Base-by-base conservation (phyloP, 2,329 filamentous ascomycete genomes). In the Stenocarpella maydis region DNA sequence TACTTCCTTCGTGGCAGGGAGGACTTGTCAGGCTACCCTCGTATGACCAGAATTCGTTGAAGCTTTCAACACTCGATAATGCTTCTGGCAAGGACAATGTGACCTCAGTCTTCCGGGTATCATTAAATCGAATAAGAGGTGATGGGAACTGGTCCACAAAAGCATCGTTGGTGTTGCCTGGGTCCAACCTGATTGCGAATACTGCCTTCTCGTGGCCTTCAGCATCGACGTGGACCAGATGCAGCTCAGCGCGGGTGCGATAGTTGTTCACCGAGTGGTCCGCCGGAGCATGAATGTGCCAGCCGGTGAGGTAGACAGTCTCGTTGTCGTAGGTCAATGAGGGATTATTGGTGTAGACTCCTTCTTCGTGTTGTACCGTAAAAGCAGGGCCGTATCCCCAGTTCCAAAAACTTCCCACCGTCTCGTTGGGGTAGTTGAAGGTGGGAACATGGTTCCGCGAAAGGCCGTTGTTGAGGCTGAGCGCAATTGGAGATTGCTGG, bases 231-330 rank as follows among this genome's bases (percentile, higher is more conserved):
- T 85, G 83, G 3, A 86, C 84, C 45, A 84, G 78, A 74, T 86
- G 84, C 24, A 86, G 75, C 72, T 86, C 84, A 43, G 83, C 82
- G 70, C 81, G 82, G 43, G 79, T 77, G 43, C 80, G 79, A 45
- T 79, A 76, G 41, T 81, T 81, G 55, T 80, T 76, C 4, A 86
- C 78, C 3, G 79, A 77, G 74, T 87, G 85, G 68, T 86, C 84
- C 6, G 83, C 83, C 0, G 85, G 84, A 0, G 83, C 74, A 73
- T 87, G 85, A 60, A 85, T 82, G 76, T 86, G 85, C 83, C 83
- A 86, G 55, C 83, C 82, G 49, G 77, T 79, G 10, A 86, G 77
- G 73, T 84, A 86, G 26, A 83, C 78, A 1, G 81, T 85, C 70
- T 80, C 76, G 74, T 84, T 81, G 65, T 85, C 82, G 74, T 81